phyloP scores from a whole-genome alignment of 768 basidiomycete species.

The Tulasnella sp. region DNA sequence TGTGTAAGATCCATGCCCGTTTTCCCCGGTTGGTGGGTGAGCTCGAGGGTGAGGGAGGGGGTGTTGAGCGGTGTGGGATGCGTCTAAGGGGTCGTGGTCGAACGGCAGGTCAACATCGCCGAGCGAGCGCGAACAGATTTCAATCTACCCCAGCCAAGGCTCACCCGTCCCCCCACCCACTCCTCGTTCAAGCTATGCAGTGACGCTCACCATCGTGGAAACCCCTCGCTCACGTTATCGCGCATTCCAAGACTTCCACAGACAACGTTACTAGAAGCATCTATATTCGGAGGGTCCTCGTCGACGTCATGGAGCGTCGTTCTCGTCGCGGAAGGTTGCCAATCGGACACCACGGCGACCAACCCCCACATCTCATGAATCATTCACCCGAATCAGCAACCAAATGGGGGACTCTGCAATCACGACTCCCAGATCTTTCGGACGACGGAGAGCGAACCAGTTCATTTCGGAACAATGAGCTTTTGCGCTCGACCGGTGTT shows the following conservation, averaged over 20 bases:
- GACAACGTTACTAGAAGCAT: background rate
- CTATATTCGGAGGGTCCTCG: background rate
- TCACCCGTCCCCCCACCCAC: background rate
- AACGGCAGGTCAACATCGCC: slow-evolving; percentile 3
- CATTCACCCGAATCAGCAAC: background rate
- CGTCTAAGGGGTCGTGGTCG: slow-evolving; percentile 6
- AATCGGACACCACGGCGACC: background rate
- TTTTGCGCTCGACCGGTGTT: background rate
- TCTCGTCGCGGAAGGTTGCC: background rate
- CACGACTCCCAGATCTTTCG: background rate
- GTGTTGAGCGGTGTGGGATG: slow-evolving; percentile 7
- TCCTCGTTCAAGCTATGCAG: background rate
- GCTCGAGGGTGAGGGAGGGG: background rate
- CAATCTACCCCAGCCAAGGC: slow-evolving; percentile 11
- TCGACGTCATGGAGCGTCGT: background rate
- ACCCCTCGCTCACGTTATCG: background rate
- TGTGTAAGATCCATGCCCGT: background rate
- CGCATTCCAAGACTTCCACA: background rate
- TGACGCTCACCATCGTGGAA: background rate
- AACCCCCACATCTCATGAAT: background rate
- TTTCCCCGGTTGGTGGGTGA: background rate
- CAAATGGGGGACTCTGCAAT: background rate
- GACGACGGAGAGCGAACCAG: background rate
- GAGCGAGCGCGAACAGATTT: slow-evolving; percentile 9
- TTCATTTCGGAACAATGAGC: too few relatives aligned